Evolutionary conservation across 768 basidiomycete species (phyloP), one percentile per base, ranked within the genome.

Genomic region (Tulasnella sp.): DNA sequence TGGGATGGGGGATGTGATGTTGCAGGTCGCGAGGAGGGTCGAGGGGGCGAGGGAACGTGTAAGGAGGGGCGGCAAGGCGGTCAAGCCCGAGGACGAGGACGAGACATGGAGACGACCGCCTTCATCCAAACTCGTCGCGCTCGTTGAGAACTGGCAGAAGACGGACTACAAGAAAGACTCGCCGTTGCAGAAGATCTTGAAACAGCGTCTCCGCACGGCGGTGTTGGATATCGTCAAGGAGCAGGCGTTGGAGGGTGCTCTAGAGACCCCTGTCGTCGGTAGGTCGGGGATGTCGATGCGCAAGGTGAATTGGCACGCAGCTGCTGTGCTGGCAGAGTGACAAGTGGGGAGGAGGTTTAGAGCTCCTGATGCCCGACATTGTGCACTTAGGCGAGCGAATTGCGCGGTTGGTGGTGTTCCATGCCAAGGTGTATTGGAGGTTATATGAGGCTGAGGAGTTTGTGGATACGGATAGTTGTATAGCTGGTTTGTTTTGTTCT

Each of bases 21-120:
- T 91, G 49, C 89, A 92, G 67, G 72, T 91, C 48, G 83, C 84
- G 4, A 77, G 76, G 66, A 79, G 84, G 40, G 85, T 84, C 19
- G 59, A 51, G 11, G 35, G 39, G 31, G 50, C 45, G 6, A 57
- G 60, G 4, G 49, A 48, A 25, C 12, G 63, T n/a, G 31, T 61
- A 9, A n/a, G n/a, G n/a, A 34, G 57, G 25, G n/a, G n/a, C n/a
- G n/a, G n/a, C n/a, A 66, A 14, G 31, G 60, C 39, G 64, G 32
- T 40, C 37, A 21, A 40, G 6, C n/a, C 48, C 11, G 31, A 21
- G 17, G 14, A 37, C 35, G 48, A 36, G 11, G 40, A 29, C 12
- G 29, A 67, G 34, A 36, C 58, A 23, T 32, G 59, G 17, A 45
- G 29, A n/a, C 67, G 67, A 43, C 66, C 64, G 43, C 82, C 77